Evolutionary conservation across 1,139 yeast genomes (phyloP), one percentile per base, ranked within the genome.

Genomic region (Saccharomycopsis hybrid): DNA sequence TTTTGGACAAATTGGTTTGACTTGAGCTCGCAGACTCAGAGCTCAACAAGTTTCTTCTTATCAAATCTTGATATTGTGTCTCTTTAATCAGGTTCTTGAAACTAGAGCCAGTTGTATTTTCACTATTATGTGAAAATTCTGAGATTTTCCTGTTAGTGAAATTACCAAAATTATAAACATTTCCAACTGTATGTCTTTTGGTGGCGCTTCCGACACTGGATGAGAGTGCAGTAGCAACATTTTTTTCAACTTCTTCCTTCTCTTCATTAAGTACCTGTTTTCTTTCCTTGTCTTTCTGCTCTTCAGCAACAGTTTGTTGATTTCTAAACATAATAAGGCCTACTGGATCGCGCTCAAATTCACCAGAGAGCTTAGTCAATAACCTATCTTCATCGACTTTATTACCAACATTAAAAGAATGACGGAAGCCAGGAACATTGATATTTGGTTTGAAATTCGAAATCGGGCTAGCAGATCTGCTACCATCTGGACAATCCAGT

Each of bases 31-130:
- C 31, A 25, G 42, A 40, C 30, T 40, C 31, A 8, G 42, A 25
- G 13, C 28, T 33, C 41, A 43, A 9, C 11, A 35, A 24, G 33
- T 36, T 43, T 43, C 32, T 43, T 33, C 46, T 33, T 13, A 43
- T 43, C 46, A 43, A 43, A 7, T 43, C 31, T 9, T 38, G 48
- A 30, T 43, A 42, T 28, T 37, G 31, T 18, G 18, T 38, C 7
- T 35, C 41, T 18, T 29, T 24, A 4, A 46, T 46, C 28, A 25
- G 48, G 36, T 33, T 47, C 37, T 42, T 42, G 49, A 46, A 46
- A 38, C 50, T 47, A 8, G 42, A 27, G 27, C 32, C 35, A 28
- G 18, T 35, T 30, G 9, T 44, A 5, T 30, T 18, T 33, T n/a
- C 3, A 30, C 32, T 41, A 13, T 9, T 7, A n/a, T n/a, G n/a